These are phyloP conservation scores for Aspergillus spinulosporus DNA, from an alignment of 2,329 filamentous ascomycete genomes.

Conservation along the genomic window DNA sequence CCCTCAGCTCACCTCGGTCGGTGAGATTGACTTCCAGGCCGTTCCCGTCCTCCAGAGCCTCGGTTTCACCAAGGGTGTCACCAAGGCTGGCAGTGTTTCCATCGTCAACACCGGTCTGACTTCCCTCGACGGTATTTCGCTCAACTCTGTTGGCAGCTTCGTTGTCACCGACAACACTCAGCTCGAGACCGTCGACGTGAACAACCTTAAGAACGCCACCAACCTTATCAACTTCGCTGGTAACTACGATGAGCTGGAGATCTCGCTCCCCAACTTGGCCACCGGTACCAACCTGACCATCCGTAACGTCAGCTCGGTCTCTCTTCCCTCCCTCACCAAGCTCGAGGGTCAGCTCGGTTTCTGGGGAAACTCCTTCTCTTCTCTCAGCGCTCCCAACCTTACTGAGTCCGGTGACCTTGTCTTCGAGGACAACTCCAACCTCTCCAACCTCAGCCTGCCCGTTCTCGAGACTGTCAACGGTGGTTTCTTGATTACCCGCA, in stretches of 20 bases:
- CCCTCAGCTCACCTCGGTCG: slow-evolving; percentile 63
- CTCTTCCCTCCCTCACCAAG: slow-evolving; percentile 68
- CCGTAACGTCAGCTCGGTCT: slow-evolving; percentile 74
- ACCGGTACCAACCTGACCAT: slow-evolving; percentile 79
- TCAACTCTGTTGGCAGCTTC: slow-evolving; percentile 70
- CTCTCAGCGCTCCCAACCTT: slow-evolving; percentile 49
- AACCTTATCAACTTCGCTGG: slow-evolving; percentile 70
- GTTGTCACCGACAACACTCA: slow-evolving; percentile 89
- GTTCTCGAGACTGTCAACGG: slow-evolving; percentile 68
- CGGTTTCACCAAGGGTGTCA: slow-evolving; percentile 64
- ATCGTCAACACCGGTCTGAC: slow-evolving; percentile 86
- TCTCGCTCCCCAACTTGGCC: slow-evolving; percentile 76
- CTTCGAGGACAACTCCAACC: slow-evolving; percentile 57
- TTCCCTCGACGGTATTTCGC: slow-evolving; percentile 76
- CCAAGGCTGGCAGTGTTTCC: slow-evolving; percentile 64
- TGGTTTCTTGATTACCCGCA: slow-evolving; percentile 86
- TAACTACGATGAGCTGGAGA: slow-evolving; percentile 72
- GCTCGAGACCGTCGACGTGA: slow-evolving; percentile 69
- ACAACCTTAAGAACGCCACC: slow-evolving; percentile 75
- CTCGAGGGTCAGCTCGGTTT: slow-evolving; percentile 82
- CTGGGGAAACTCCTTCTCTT: slow-evolving; percentile 66
- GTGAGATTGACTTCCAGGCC: slow-evolving; percentile 68
- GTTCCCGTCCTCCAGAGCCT: slow-evolving; percentile 65
- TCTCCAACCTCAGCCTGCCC: slow-evolving; percentile 76
- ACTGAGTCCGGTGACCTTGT: slow-evolving; percentile 54